phyloP scores from a whole-genome alignment of 2,329 filamentous ascomycete genomes.

The Anisogramma anomala region DNA sequence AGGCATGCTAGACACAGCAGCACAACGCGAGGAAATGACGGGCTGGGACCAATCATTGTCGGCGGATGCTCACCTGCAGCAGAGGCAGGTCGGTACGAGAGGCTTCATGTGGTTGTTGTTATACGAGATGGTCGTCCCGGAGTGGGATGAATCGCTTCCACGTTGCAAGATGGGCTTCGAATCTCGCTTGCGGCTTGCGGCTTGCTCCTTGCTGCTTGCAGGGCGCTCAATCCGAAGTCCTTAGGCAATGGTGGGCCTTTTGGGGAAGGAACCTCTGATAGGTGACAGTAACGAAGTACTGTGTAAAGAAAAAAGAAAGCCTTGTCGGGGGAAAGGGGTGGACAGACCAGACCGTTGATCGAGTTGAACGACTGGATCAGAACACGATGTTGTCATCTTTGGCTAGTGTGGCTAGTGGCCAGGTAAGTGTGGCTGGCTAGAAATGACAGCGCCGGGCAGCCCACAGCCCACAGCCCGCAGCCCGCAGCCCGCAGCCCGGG shows the following conservation, averaged over 20 bases:
- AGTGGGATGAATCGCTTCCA: not conserved
- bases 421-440: too few species aligned
- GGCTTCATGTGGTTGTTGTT: conserved; percentile 11
- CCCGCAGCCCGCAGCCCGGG: too few species aligned
- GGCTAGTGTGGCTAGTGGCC: conserved; percentile 1
- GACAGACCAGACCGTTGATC: too few species aligned
- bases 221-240: too few species aligned
- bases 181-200: not conserved
- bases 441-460: too few species aligned
- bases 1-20: conserved; percentile 31
- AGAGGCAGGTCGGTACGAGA: conserved; percentile 9
- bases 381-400: conserved; percentile 15
- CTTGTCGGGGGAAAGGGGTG: too few species aligned
- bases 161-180: not conserved
- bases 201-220: not conserved
- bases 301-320: too few species aligned
- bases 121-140: conserved; percentile 7
- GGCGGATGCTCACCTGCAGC: conserved; percentile 29
- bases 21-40: conserved; percentile 16
- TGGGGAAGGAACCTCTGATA: too few species aligned
- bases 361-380: too few species aligned
- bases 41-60: conserved; percentile 20
- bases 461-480: not conserved
- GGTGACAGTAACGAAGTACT: too few species aligned
- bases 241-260: too few species aligned